Conservation (phyloP, 805 yeast genomes). For the Pichia pseudocactophila region DNA sequence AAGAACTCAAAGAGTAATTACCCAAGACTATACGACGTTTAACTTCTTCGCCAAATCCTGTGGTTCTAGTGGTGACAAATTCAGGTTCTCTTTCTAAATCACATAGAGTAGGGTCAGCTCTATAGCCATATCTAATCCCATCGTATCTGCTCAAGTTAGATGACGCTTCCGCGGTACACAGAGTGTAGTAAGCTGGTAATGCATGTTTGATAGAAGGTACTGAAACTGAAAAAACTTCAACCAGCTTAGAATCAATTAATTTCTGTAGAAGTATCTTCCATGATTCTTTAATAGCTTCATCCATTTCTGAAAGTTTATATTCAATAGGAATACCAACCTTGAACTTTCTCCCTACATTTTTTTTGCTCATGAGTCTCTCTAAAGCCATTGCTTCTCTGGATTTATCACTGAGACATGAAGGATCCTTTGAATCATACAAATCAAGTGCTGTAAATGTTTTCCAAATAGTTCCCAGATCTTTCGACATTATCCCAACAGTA, state of each 20-base stretch:
- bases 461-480: slow-evolving; percentile 34
- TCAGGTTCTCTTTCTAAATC: slow-evolving; percentile 24
- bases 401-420: slow-evolving; percentile 47
- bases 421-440: slow-evolving; percentile 62
- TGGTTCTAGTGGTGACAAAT: slow-evolving; percentile 49
- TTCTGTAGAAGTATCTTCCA: slow-evolving; percentile 39
- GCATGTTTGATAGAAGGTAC: slow-evolving; percentile 60
- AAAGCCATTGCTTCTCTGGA: slow-evolving; percentile 24
- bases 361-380: slow-evolving; percentile 6
- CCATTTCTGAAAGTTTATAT: slow-evolving; percentile 47
- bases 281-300: slow-evolving; percentile 34
- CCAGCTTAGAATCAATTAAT: slow-evolving; percentile 39
- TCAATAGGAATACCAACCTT: slow-evolving; percentile 72
- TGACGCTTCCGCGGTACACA: slow-evolving; percentile 90
- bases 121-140: slow-evolving; percentile 76
- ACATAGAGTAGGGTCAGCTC: slow-evolving; percentile 26
- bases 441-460: slow-evolving; percentile 51
- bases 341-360: slow-evolving; percentile 16
- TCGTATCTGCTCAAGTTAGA: slow-evolving; percentile 87
- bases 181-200: slow-evolving; percentile 74
- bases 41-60: slow-evolving; percentile 75
- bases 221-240: slow-evolving; percentile 53
- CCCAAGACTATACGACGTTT: slow-evolving; percentile 79
- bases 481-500: slow-evolving; percentile 79
- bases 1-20: slow-evolving; percentile 74